These are phyloP conservation scores for Carex pumila DNA, from an alignment of 176 grass and related monocot species.

Conservation along the genomic window DNA sequence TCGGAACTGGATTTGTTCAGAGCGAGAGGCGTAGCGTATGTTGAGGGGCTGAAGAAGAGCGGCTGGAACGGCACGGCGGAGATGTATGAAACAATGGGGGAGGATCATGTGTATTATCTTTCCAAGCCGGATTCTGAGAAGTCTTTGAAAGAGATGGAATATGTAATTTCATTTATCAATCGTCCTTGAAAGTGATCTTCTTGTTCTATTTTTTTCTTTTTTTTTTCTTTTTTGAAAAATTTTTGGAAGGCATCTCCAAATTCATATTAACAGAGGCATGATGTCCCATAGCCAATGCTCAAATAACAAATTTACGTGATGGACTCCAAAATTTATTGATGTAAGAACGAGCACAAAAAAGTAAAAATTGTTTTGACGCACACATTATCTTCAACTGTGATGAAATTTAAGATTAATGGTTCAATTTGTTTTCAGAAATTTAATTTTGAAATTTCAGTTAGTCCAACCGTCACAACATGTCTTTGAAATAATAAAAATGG, in stretches of 20 bases:
- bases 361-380: too few relatives aligned
- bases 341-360: too few relatives aligned
- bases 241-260: not conserved
- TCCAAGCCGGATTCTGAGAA: not conserved
- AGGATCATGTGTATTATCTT: conserved; percentile 36
- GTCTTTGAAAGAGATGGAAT: conserved; percentile 11
- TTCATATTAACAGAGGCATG: not conserved
- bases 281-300: not conserved
- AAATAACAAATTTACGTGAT: too few relatives aligned
- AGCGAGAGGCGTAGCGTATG: conserved; percentile 29
- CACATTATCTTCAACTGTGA: too few relatives aligned
- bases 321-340: too few relatives aligned
- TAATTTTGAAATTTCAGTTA: too few relatives aligned
- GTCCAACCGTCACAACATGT: too few relatives aligned
- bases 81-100: conserved; percentile 28
- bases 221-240: not conserved
- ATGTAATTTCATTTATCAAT: conserved; percentile 11
- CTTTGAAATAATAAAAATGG: too few relatives aligned
- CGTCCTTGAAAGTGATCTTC: conserved; percentile 4
- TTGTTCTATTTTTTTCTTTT: not conserved
- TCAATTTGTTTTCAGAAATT: too few relatives aligned
- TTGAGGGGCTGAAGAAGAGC: conserved; percentile 23
- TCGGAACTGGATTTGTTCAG: conserved; percentile 34
- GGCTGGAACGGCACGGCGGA: conserved; percentile 37
- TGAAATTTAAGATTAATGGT: too few relatives aligned